A percentile compares a stretch with the other conserved stretches of the same genome.
Conservation (phyloP, 129 eudicot species). For the Flaveria trinervia region DNA sequence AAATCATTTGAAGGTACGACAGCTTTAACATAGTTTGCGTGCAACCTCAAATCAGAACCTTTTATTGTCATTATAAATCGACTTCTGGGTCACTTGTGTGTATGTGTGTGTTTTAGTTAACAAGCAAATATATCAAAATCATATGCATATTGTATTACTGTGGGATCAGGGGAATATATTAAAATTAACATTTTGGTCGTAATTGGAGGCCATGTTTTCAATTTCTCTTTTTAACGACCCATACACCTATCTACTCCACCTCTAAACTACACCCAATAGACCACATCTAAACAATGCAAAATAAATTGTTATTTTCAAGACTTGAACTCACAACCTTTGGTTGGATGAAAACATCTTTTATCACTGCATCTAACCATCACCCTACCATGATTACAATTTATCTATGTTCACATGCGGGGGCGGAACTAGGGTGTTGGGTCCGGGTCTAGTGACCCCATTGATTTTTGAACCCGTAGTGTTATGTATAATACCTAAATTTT, state of each 20-base stretch:
- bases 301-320: no score
- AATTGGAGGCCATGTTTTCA: not conserved
- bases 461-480: no score
- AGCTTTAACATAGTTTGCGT: slow-evolving; percentile 27
- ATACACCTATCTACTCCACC: no score
- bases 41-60: not conserved
- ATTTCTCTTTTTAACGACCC: not conserved
- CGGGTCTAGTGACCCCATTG: no score
- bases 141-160: not conserved
- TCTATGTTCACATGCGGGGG: not conserved
- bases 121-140: not conserved
- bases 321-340: no score
- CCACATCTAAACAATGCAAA: no score
- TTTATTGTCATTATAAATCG: not conserved
- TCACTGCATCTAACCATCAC: no score
- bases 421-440: no score
- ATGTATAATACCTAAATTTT: no score
- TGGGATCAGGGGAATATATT: slow-evolving; percentile 2
- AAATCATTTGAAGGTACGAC: slow-evolving; percentile 33
- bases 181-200: slow-evolving; percentile 18
- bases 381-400: no score
- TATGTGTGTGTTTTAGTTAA: slow-evolving; percentile 10
- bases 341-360: no score
- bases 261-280: no score
- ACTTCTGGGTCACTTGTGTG: not conserved